A percentile compares a stretch with the other conserved stretches of the same genome.
Evolutionary conservation across 306 rosid genomes (phyloP).

Genomic region (Prunus padus): DNA sequence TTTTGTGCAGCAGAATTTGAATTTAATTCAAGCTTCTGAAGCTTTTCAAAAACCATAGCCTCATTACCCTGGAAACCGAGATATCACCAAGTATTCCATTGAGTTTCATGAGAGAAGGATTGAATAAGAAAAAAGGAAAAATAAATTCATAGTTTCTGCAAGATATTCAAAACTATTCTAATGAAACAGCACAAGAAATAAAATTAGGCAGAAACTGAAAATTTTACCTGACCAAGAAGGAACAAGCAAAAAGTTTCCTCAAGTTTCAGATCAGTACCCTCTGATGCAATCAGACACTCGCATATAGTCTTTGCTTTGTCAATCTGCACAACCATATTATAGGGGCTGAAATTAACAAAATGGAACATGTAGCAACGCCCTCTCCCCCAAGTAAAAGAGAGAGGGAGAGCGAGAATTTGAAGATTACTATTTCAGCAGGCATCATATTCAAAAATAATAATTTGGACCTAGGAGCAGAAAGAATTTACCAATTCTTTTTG

Average conservation of each 20-base stretch:
- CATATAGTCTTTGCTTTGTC: slow-evolving; percentile 70
- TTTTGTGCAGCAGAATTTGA: slow-evolving; percentile 52
- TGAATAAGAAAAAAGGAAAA: not conserved
- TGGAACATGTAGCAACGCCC: not conserved
- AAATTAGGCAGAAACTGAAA: slow-evolving; percentile 17
- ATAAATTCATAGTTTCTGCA: slow-evolving; percentile 23
- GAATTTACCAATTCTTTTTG: slow-evolving; percentile 68
- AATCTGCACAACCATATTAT: slow-evolving; percentile 52
- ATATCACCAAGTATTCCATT: slow-evolving; percentile 11
- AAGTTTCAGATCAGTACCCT: slow-evolving; percentile 78
- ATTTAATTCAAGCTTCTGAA: slow-evolving; percentile 64
- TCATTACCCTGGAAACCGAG: slow-evolving; percentile 66
- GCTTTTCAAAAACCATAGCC: slow-evolving; percentile 70
- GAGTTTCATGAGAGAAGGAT: slow-evolving; percentile 12
- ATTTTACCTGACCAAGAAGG: slow-evolving; percentile 79
- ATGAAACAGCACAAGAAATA: slow-evolving; percentile 7
- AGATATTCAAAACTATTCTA: slow-evolving; percentile 20
- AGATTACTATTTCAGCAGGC: not conserved
- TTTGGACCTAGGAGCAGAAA: slow-evolving; percentile 27
- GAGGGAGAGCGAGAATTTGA: not conserved
- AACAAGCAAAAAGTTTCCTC: slow-evolving; percentile 79
- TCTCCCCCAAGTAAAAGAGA: not conserved
- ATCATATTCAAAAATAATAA: not conserved
- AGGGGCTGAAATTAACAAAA: slow-evolving; percentile 8
- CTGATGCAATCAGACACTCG: slow-evolving; percentile 81